Evolutionary conservation across 2,329 filamentous ascomycete species (phyloP).

Genomic region (Colletotrichum filicis): DNA sequence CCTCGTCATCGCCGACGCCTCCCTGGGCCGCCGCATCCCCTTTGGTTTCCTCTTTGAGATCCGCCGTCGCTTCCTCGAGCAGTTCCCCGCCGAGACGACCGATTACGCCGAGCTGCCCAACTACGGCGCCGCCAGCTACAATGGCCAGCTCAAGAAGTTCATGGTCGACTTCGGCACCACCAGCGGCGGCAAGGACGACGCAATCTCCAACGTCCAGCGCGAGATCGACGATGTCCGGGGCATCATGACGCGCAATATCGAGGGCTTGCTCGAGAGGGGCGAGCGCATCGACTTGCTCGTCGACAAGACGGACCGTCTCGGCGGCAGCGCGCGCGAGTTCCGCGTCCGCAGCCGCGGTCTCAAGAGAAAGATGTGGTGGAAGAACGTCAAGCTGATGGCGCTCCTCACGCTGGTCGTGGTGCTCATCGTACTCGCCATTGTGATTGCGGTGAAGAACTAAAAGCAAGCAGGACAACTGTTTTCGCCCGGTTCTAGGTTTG

Average conservation of each 20-base stretch:
- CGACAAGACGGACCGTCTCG: slow-evolving; percentile 94
- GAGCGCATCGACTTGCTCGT: slow-evolving; percentile 94
- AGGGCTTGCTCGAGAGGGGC: slow-evolving; percentile 86
- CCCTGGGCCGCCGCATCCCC: slow-evolving; percentile 86
- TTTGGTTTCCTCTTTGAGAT: slow-evolving; percentile 94
- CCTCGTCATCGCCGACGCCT: slow-evolving; percentile 85
- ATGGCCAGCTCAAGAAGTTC: slow-evolving; percentile 77
- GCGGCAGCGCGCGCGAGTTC: slow-evolving; percentile 90
- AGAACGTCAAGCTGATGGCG: slow-evolving; percentile 96
- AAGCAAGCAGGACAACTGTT: not conserved
- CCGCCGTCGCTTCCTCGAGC: slow-evolving; percentile 84
- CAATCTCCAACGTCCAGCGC: slow-evolving; percentile 82
- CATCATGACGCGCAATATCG: slow-evolving; percentile 97
- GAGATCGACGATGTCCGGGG: slow-evolving; percentile 94
- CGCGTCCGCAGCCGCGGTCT: slow-evolving; percentile 86
- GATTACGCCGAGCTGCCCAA: slow-evolving; percentile 84
- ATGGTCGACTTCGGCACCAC: slow-evolving; percentile 89
- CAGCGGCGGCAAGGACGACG: slow-evolving; percentile 79
- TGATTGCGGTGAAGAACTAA: slow-evolving; percentile 62
- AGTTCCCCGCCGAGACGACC: slow-evolving; percentile 72
- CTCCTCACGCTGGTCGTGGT: slow-evolving; percentile 76
- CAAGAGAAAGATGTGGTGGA: slow-evolving; percentile 99
- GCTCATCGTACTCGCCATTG: slow-evolving; percentile 66
- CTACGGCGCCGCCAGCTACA: slow-evolving; percentile 92
- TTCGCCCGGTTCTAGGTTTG: not conserved